Percentiles rank a stretch among this genome's conserved stretches.
phyloP scores from a whole-genome alignment of 441 rosid genomes.

The Manihot esculenta region DNA sequence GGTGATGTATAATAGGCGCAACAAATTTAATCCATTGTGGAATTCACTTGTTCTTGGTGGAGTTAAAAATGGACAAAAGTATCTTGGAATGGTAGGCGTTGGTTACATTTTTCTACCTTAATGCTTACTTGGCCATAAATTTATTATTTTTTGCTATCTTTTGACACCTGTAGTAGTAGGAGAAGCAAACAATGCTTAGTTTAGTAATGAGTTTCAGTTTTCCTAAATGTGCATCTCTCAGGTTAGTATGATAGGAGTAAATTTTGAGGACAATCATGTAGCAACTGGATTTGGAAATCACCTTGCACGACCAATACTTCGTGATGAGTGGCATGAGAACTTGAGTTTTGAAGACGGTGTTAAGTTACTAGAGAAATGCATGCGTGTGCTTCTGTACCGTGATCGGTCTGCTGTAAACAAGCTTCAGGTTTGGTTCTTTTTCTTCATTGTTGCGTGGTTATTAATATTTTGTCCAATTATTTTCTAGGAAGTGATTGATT shows the following conservation, averaged over 20 bases:
- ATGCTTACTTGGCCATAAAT: conserved; percentile 7
- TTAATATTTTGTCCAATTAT: neutral
- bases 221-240: conserved; percentile 26
- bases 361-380: conserved; percentile 88
- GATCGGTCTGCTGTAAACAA: conserved; percentile 94
- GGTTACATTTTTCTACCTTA: conserved; percentile 1
- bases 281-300: conserved; percentile 99
- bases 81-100: conserved; percentile 80
- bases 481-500: neutral
- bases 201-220: neutral
- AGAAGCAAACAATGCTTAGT: neutral
- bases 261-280: conserved; percentile 85
- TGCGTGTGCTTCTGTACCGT: conserved; percentile 96
- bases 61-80: conserved; percentile 86
- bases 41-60: conserved; percentile 98
- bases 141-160: neutral
- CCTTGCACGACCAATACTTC: conserved; percentile 93
- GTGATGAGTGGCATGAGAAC: conserved; percentile 92
- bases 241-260: conserved; percentile 95
- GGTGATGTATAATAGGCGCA: conserved; percentile 94
- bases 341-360: conserved; percentile 93
- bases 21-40: conserved; percentile 96
- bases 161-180: neutral
- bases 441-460: neutral
- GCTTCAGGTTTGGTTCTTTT: conserved; percentile 70